Base-by-base conservation (phyloP, 2,329 filamentous ascomycete genomes). In the Fusarium goolgardi region DNA sequence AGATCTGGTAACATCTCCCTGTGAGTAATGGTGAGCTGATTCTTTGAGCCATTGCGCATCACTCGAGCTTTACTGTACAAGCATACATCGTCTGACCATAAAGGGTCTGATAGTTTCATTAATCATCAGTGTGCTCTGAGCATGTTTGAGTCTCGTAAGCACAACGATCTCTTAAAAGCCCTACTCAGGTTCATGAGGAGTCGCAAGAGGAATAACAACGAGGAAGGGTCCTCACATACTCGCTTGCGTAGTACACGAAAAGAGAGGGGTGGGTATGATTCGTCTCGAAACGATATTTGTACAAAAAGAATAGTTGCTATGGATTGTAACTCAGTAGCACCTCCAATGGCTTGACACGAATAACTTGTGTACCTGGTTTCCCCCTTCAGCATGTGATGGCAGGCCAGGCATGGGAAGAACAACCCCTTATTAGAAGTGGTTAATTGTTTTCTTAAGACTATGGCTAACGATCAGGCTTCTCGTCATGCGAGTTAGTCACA, bases 401-500 rank as follows among this genome's bases (percentile, higher is more conserved):
- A 40, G 37, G 37, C 5, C 4, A 40, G 20, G 37, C 13, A 40
- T 8, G 13, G 15, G 23, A 41, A 41, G 8, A 8, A 23, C 15
- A 41, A 2, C 20, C 15, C 15, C 21, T 8, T 41, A 10, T 5
- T 21, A 23, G 23, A 9, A 23, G 37, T 15, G 20, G 39, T 9
- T 3, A 11, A 16, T 10, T 9, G 6, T 10, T 41, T 4, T 23
- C 4, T 23, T 18, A 25, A n/a, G 13, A 20, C 32, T 51, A 67
- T 13, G 25, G 29, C 6, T 53, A 41, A 11, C 16, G 20, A 11
- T 23, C 37, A 7, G 46, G 49, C 16, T 43, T 69, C 20, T 70
- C 64, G 4, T 71, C 60, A 23, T 72, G 64, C 2, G 60, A 64
- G 20, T 53, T 63, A 12, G 50, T 61, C 13, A 59, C 60, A n/a